Evolutionary conservation across 495 filamentous ascomycete species (phyloP), one percentile per base, ranked within the genome.

Genomic region (Rhizodiscina lignyota): DNA sequence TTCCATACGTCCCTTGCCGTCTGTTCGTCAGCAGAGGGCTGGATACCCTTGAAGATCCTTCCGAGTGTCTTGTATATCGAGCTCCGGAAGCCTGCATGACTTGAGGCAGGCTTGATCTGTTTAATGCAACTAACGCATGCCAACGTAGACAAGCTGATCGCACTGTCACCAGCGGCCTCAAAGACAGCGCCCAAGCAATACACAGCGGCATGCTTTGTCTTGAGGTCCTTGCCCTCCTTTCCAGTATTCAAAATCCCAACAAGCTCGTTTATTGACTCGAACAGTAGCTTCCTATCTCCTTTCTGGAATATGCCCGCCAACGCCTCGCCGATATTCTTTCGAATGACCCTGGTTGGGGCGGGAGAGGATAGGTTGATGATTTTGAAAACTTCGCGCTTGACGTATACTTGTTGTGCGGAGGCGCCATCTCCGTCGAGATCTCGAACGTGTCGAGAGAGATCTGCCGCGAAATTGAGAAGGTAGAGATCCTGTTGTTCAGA

Each of bases 401-500:
- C 56, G 51, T 79, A 77, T 46, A 81, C 72, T 54, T 99, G 89
- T 55, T 93, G 77, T 3, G 78, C 70, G 26, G 83, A 86, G 35
- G 84, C 75, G 41, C 79, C 79, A 37, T 91, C 78, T 40, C 70
- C 60, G 37, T 75, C 68, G 20, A 94, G 67, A 15, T 58, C 55
- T 32, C 77, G 72, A 22, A 87, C 81, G 64, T 92, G 74, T 41
- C 78, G 77, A 40, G 77, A 79, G 32, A 96, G 68, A 30, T 79
- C 72, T 20, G 83, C 77, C 20, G 85, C 77, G 53, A 94, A 94
- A 28, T 77, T 91, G 35, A 96, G 64, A 39, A 99, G 68, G 53
- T 84, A 86, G 16, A 96, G 72, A 47, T 94, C 84, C 56, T 96
- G 91, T 51, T 99, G 87, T 61, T 96, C 89, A 21, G 83, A 79